Evolutionary conservation across 2,329 filamentous ascomycete genomes (phyloP).

Genomic region (Iodosphaeria phyllophila): DNA sequence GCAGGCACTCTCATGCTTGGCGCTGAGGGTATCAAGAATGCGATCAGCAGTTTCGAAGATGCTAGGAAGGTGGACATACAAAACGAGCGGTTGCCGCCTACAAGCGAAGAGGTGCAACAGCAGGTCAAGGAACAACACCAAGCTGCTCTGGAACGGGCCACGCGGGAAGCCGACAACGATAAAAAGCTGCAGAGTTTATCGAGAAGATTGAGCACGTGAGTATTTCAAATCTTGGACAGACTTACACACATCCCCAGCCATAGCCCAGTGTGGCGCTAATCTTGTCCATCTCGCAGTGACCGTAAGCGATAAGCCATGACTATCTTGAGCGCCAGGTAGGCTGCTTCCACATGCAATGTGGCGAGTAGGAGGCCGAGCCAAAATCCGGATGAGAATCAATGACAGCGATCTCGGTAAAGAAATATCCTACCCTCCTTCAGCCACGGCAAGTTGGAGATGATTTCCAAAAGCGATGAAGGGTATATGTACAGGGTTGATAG

Average conservation of each 20-base stretch:
- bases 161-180: constrained; percentile 81
- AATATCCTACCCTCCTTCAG: too few species aligned
- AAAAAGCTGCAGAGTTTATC: constrained; percentile 72
- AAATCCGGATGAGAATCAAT: neutral
- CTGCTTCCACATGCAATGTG: constrained; percentile 1
- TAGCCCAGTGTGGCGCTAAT: neutral
- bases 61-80: constrained; percentile 92
- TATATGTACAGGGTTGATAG: too few species aligned
- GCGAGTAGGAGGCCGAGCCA: neutral
- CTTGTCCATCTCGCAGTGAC: constrained; percentile 1
- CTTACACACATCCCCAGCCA: too few species aligned
- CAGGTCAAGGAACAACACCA: constrained; percentile 49
- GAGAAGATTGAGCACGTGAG: constrained; percentile 91
- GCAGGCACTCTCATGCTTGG: constrained; percentile 95
- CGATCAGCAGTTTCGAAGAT: constrained; percentile 92
- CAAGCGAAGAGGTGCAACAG: constrained; percentile 79
- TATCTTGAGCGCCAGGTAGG: neutral
- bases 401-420: too few species aligned
- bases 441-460: too few species aligned
- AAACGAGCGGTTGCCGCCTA: constrained; percentile 87
- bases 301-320: constrained; percentile 2
- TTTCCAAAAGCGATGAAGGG: too few species aligned
- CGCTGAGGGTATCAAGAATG: constrained; percentile 95
- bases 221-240: too few species aligned
- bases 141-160: constrained; percentile 63